Base-by-base conservation (phyloP, 805 yeast genomes). In the Komagataella ulmi region DNA sequence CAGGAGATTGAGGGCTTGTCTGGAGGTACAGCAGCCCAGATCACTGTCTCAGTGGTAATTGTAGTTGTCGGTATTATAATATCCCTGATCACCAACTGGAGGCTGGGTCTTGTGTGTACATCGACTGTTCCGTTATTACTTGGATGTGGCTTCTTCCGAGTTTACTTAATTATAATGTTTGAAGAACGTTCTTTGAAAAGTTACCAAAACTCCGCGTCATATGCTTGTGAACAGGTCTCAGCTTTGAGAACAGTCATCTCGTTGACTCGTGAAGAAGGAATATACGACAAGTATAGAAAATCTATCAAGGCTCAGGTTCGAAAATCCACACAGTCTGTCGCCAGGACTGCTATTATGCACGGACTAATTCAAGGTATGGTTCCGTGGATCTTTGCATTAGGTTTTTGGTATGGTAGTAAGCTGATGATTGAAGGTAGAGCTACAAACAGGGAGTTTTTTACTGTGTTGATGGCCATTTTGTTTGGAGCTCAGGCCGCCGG, bases 1-100 rank as follows among this genome's bases (percentile, higher is more conserved):
- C 79, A 96, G 58, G 96, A 88, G 58, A 65, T 87, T 54, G 73
- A 96, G 54, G 65, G 71, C 0, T 65, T 90, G 44, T 72, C 87
- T 0, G 80, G 80, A 47, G 81, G 84, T 55, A 61, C 87, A 24
- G 70, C 81, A 7, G 73, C 82, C 0, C 47, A 79, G 0, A 57
- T 79, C 1, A 76, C 83, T 8, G 73, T 86, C 45, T 49, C 76
- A 1, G 68, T 80, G 0, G 72, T 88, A 49, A 67, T 84, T 0
- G 45, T 70, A 0, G 64, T 80, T 24, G 95, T 30, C 6, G 40
- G 97, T 3, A 55, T 82, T 3, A 68, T 79, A 6, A 91, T 97
- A 97, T 81, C 97, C 0, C 55, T 88, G 1, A 74, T 73, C 0
- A 62, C 74, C 7, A 96, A 97, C 0, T 93, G 98, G 98, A 85